Base-by-base conservation (phyloP, 768 basidiomycete genomes). In the Mycena galericulata region DNA sequence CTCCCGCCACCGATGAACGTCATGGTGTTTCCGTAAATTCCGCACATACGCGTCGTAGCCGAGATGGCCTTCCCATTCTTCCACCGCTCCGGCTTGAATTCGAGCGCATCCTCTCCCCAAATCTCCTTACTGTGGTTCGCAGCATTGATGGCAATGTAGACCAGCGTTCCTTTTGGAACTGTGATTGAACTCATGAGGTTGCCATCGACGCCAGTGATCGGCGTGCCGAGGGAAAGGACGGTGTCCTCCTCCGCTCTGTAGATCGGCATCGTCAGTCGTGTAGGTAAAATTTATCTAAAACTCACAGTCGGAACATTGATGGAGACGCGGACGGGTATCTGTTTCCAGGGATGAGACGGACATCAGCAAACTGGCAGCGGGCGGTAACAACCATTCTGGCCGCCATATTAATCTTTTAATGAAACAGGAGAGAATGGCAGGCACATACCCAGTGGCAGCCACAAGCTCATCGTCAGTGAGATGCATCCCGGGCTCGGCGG, bases 351-450 rank as follows among this genome's bases (percentile, higher is more conserved):
- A 20, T 51, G 29, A 32, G 55, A 38, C 10, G 55, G 9, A 56
- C 8, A 26, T 15, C n/a, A 22, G 5, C 14, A 43, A 38, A 26
- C 18, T n/a, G 24, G 4, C 2, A 5, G 29, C 9, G 29, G 11
- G 14, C 74, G 26, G 77, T 74, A 18, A 74, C 67, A 17, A 80
- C 59, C n/a, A 75, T 73, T 11, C 78, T 79, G 38, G 17, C 24
- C 41, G 20, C 41, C n/a, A 12, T 9, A 36, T 54, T 17, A 54
- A 41, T 7, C 5, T 20, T 2, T 11, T n/a, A 15, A 26, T 12
- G 3, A 27, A 12, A 30, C 18, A 20, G 26, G 6, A n/a, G n/a
- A n/a, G n/a, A n/a, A n/a, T n/a, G n/a, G n/a, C n/a, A 18, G 12
- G 22, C 11, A 18, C 51, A 5, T 5, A 62, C 61, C 50, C 49